A percentile compares a stretch with the other conserved stretches of the same genome.
Conservation (phyloP, 2,329 filamentous ascomycete species). For the Colletotrichum lupini region DNA sequence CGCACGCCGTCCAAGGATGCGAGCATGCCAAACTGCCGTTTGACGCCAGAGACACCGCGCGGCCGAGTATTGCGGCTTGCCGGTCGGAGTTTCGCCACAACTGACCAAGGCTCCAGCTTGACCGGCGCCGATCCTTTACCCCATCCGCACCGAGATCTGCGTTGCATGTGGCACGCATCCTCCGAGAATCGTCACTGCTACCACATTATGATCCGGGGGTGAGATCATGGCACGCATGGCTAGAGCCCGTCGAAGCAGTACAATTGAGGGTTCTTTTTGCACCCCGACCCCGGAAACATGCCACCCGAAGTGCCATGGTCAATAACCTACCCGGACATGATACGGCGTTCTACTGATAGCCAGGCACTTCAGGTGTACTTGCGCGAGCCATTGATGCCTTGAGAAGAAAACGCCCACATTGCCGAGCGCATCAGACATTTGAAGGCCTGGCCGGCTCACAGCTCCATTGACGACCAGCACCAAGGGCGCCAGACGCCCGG, state of each 20-base stretch:
- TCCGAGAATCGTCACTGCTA: conserved; percentile 19
- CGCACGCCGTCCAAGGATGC: not conserved
- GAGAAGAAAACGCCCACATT: not conserved
- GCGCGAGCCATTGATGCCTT: not conserved
- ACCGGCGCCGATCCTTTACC: conserved; percentile 30
- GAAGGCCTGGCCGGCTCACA: not conserved
- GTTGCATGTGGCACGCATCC: conserved; percentile 2
- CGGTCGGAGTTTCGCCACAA: conserved; percentile 26
- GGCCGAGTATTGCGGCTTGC: conserved; percentile 13
- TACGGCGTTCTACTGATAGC: not conserved
- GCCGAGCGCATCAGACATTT: not conserved
- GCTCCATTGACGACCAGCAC: not conserved
- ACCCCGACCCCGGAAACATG: not conserved
- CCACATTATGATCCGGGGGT: conserved; percentile 23
- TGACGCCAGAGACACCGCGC: not conserved
- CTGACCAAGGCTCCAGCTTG: not conserved
- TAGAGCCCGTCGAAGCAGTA: not conserved
- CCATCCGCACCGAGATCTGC: conserved; percentile 20
- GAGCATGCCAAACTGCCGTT: conserved; percentile 2
- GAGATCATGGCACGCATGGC: conserved; percentile 24
- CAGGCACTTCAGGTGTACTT: not conserved
- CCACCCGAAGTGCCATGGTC: not conserved
- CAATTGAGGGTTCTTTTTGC: not conserved
- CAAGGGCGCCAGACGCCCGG: no score
- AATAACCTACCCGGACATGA: not conserved